Base-by-base conservation (phyloP, 805 yeast genomes). In the Saturnispora ahearnii region DNA sequence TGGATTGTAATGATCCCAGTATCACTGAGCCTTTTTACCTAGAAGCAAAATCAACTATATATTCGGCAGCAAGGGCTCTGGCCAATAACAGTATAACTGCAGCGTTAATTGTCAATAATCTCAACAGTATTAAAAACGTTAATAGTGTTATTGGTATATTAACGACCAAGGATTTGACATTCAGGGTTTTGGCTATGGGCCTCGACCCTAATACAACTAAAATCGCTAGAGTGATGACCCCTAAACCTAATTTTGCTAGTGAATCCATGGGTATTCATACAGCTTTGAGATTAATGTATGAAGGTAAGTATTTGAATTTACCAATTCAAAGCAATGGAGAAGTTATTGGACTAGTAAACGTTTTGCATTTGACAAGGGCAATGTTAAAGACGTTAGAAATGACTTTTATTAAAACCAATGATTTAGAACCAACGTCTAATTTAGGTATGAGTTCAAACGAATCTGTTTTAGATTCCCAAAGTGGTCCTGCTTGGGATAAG, bases 261-360 rank as follows among this genome's bases (percentile, higher is more conserved):
- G 67, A 64, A 31, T 52, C 60, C 11, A 56, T 69, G 53, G 68
- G 67, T 2, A 68, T 73, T n/a, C 70, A 71, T 49, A 64, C 68
- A 5, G 77, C 76, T 6, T 56, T 73, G 48, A 62, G 75, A 52
- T 55, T 71, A 49, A 73, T 73, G 78, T 73, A 68, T 52, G 73
- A 70, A 45, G 78, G 77, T 0, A 70, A 72, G 51, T 73, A 68
- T 49, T 53, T 73, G 45, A 73, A 72, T 50, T 55, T 73, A 45
- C 78, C 78, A 0, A 69, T 73, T 8, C 64, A 63, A 41, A 62
- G 67, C 51, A 56, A 58, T 6, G 59, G 62, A 4, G 54, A 50
- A 29, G 62, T 73, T 3, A 61, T 68, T n/a, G 77, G 76, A 2
- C 61, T 73, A 5, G 70, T 72, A 6, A 70, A 72, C 52, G 76